A percentile compares a stretch with the other conserved stretches of the same genome.
phyloP scores from a whole-genome alignment of 1,139 yeast genomes.

The Pneumocystis wakefieldiae region DNA sequence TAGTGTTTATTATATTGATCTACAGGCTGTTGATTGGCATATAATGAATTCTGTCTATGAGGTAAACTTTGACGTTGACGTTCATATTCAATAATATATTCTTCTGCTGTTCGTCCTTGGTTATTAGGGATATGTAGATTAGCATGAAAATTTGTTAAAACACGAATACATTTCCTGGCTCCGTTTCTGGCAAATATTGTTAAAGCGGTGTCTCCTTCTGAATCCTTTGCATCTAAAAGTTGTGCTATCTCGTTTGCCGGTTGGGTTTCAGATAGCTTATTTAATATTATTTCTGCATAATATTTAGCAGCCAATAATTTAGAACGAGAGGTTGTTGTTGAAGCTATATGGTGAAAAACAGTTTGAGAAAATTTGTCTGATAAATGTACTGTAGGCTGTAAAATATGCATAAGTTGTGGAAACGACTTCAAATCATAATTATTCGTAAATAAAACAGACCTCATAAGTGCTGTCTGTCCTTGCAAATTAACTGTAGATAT shows the following conservation, averaged over 20 bases:
- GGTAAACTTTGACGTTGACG: slow-evolving; percentile 14
- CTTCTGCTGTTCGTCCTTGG: slow-evolving; percentile 61
- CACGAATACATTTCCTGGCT: slow-evolving; percentile 54
- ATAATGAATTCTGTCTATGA: background rate
- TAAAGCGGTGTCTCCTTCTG: slow-evolving; percentile 69
- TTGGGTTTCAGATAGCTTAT: slow-evolving; percentile 50
- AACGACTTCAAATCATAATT: slow-evolving; percentile 65
- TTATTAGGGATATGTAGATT: slow-evolving; percentile 56
- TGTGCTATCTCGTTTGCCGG: background rate
- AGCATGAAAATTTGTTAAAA: slow-evolving; percentile 40
- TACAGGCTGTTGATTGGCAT: background rate
- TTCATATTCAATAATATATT: slow-evolving; percentile 40
- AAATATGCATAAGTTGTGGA: slow-evolving; percentile 50
- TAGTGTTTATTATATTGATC: slow-evolving; percentile 10
- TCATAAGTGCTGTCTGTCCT: slow-evolving; percentile 83
- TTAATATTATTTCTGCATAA: slow-evolving; percentile 60
- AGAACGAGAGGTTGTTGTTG: slow-evolving; percentile 58
- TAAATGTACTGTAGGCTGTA: slow-evolving; percentile 61
- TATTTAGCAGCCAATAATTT: slow-evolving; percentile 57
- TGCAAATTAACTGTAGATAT: slow-evolving; percentile 59
- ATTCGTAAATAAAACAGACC: slow-evolving; percentile 80
- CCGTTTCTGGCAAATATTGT: slow-evolving; percentile 87
- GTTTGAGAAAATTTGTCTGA: slow-evolving; percentile 70
- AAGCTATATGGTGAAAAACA: slow-evolving; percentile 81
- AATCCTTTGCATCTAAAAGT: slow-evolving; percentile 39